phyloP scores from a whole-genome alignment of 2,329 filamentous ascomycete species.

The Pseudogymnoascus sp. region DNA sequence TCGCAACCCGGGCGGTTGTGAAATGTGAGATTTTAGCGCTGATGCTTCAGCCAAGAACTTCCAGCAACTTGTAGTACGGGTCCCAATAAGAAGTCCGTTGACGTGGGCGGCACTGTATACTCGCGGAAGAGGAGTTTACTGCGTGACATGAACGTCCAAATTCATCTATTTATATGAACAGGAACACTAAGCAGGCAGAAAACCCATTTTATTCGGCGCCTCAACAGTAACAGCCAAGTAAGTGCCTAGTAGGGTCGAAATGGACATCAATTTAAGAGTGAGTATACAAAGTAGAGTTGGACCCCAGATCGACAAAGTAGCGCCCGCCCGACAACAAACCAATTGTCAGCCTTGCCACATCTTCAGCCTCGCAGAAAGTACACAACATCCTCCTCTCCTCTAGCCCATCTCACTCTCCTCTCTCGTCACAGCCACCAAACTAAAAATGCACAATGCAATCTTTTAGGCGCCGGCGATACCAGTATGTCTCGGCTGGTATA shows the following conservation, averaged over 20 bases:
- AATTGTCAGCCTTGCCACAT: not conserved
- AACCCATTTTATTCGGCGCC: too few species aligned
- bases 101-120: too few species aligned
- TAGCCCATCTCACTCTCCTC: not conserved
- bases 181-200: too few species aligned
- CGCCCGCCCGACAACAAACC: not conserved
- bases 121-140: too few species aligned
- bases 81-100: too few species aligned
- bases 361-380: not conserved
- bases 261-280: too few species aligned
- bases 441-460: not conserved
- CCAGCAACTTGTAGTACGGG: not conserved
- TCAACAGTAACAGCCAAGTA: too few species aligned
- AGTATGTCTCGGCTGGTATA: not conserved
- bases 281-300: not conserved
- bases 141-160: too few species aligned
- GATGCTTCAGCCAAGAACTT: not conserved
- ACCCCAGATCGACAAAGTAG: not conserved
- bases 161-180: too few species aligned
- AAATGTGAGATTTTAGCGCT: constrained; percentile 1
- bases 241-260: too few species aligned
- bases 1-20: not conserved
- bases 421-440: not conserved
- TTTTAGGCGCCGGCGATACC: not conserved
- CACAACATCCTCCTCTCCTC: not conserved